These are phyloP conservation scores for Pseudocercospora fuligena DNA, from an alignment of 2,329 filamentous ascomycete species.

Conservation along the genomic window DNA sequence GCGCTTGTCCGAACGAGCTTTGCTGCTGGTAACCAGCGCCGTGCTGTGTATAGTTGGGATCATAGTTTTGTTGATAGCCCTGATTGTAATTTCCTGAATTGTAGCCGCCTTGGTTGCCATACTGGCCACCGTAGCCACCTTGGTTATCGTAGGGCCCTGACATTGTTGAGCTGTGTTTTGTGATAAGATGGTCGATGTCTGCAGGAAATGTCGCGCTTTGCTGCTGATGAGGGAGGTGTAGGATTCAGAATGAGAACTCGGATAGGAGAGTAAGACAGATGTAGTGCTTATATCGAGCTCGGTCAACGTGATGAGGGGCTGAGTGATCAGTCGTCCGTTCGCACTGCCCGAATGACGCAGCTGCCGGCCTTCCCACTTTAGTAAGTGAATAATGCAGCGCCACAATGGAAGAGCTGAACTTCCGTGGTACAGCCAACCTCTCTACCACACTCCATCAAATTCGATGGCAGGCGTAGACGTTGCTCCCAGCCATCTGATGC, in stretches of 20 bases:
- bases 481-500: no score
- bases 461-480: no score
- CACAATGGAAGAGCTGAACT: slow-evolving; percentile 5
- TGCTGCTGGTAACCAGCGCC: background rate
- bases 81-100: slow-evolving; percentile 16
- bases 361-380: background rate
- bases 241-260: background rate
- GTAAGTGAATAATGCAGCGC: slow-evolving; percentile 1
- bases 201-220: background rate
- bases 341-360: slow-evolving; percentile 10
- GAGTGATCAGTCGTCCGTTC: slow-evolving; percentile 3
- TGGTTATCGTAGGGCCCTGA: slow-evolving; percentile 56
- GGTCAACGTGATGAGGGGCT: slow-evolving; percentile 3
- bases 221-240: background rate
- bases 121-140: slow-evolving; percentile 41
- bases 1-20: background rate
- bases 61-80: slow-evolving; percentile 8
- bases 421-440: background rate
- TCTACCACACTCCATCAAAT: background rate
- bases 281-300: slow-evolving; percentile 9
- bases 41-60: background rate
- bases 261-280: background rate
- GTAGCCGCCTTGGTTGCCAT: slow-evolving; percentile 44
- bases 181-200: background rate
- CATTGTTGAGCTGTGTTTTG: slow-evolving; percentile 43